phyloP scores from a whole-genome alignment of 2,329 filamentous ascomycete species.

The Apiospora saccharicola region DNA sequence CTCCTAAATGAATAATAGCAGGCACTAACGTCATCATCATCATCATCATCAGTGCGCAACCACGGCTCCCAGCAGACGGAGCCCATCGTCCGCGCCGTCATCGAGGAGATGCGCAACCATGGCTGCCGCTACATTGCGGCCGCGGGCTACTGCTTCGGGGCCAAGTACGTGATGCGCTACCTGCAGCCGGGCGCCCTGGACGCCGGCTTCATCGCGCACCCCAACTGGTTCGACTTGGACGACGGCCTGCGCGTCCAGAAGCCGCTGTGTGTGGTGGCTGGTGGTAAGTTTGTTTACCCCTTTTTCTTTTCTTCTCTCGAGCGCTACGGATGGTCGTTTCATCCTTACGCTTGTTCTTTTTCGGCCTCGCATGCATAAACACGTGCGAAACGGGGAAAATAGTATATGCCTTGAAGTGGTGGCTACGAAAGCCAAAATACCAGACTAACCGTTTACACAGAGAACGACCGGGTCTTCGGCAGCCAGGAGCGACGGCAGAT shows the following conservation, averaged over 20 bases:
- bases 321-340: too few species aligned
- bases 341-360: too few species aligned
- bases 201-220: constrained; percentile 57
- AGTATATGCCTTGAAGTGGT: too few species aligned
- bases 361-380: too few species aligned
- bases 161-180: constrained; percentile 49
- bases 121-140: constrained; percentile 47
- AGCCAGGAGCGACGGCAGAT: constrained; percentile 65
- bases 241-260: constrained; percentile 53
- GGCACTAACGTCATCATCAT: background rate
- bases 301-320: background rate
- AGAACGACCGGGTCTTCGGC: constrained; percentile 65
- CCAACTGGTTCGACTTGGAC: constrained; percentile 53
- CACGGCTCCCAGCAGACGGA: constrained; percentile 43
- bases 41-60: constrained; percentile 11
- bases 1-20: background rate
- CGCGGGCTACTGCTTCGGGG: constrained; percentile 55
- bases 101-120: constrained; percentile 39
- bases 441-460: background rate
- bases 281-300: constrained; percentile 40
- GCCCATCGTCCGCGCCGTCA: constrained; percentile 41
- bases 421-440: background rate
- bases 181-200: constrained; percentile 51
- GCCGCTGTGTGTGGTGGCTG: constrained; percentile 57
- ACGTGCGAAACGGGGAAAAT: too few species aligned